A percentile compares a stretch with the other conserved stretches of the same genome.
These are phyloP conservation scores for Rubia balearica DNA, from an alignment of 305 asterid genomes.

Conservation along the genomic window DNA sequence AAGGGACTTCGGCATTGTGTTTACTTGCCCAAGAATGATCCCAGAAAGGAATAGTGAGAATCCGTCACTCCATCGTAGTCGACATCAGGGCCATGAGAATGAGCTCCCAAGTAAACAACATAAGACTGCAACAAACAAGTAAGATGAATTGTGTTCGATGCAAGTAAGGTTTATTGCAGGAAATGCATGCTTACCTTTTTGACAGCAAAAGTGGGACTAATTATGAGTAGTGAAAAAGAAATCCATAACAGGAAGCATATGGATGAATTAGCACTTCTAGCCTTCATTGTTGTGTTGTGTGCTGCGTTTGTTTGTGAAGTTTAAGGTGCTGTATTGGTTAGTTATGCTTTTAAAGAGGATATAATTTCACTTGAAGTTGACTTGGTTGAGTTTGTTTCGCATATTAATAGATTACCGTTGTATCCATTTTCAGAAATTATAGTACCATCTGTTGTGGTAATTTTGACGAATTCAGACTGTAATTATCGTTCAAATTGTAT, in stretches of 20 bases:
- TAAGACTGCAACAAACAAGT: slow-evolving; percentile 41
- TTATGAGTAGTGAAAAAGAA: slow-evolving; percentile 26
- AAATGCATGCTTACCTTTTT: slow-evolving; percentile 5
- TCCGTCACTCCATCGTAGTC: slow-evolving; percentile 50
- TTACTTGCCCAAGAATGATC: slow-evolving; percentile 81
- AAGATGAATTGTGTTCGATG: too few relatives aligned
- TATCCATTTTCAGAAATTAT: not conserved
- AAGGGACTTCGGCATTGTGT: not conserved
- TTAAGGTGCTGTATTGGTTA: not conserved
- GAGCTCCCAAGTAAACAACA: slow-evolving; percentile 93
- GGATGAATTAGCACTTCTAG: slow-evolving; percentile 11
- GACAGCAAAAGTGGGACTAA: slow-evolving; percentile 59
- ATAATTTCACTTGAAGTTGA: not conserved
- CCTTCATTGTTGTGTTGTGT: not conserved
- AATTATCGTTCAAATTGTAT: too few relatives aligned
- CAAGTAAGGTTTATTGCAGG: not conserved
- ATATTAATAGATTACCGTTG: not conserved
- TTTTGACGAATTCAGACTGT: too few relatives aligned
- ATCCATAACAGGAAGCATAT: slow-evolving; percentile 33
- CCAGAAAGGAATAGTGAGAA: slow-evolving; percentile 74
- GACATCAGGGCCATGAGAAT: slow-evolving; percentile 48
- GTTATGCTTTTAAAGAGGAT: not conserved
- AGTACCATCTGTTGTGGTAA: too few relatives aligned
- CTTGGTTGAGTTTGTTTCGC: not conserved
- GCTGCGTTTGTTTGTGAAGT: not conserved